Evolutionary conservation across 257 asterid genomes (phyloP), one percentile per base, ranked within the genome.

Genomic region (Nicotiana knightiana): DNA sequence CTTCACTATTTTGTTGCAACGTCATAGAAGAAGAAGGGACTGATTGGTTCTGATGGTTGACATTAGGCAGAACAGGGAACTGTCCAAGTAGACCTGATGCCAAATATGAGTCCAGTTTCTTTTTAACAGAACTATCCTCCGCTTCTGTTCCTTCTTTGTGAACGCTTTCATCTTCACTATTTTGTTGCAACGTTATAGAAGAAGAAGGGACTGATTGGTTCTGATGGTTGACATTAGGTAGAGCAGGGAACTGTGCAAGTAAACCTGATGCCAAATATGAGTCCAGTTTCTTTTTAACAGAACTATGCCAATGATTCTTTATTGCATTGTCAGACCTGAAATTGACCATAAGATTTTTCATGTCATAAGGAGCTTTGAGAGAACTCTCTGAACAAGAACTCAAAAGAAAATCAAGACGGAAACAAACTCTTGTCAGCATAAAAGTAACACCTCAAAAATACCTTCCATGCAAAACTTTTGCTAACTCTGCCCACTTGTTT

Each of bases 401-500:
- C 16, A 1, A 53, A 75, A 28, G 63, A 28, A 51, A 75, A 37
- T 51, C 64, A 28, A 32, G 46, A 73, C 9, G 64, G 64, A 75
- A 75, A 15, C 28, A 28, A 75, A 37, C 63, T 75, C 63, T 28
- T 28, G 33, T 53, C 9, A 5, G 16, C 79, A 73, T 73, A 6
- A 73, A 73, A 73, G 21, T 8, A 75, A 53, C 64, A 75, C 43
- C 63, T 53, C 64, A 84, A 81, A 43, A 71, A 76, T 90, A 94
- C 98, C 98, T 94, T 82, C 98, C 98, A 63, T 97, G 97, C 89
- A 94, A 91, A 85, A 90, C 87, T 86, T 94, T 93, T 4, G 97
- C 90, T 86, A 94, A 86, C 92, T 93, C 98, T 1, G 99, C 99
- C 99, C 99, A 96, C 89, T 96, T 96, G 93, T 96, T 96, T 85